Conservation (phyloP, 768 basidiomycete species). For the Amanita rimosa region DNA sequence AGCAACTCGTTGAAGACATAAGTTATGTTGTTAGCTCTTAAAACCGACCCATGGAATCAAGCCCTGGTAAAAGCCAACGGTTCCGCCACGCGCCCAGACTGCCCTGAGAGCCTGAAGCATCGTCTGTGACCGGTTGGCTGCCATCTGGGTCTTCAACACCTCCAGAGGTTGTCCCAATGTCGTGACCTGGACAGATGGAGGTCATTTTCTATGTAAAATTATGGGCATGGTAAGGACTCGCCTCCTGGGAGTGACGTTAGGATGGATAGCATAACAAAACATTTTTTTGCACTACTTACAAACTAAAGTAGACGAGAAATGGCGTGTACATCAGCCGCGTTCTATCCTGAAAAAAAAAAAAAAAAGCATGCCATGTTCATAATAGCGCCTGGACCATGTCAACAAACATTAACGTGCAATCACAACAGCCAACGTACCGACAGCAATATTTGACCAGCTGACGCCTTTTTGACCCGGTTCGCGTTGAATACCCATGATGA, state of each 20-base stretch:
- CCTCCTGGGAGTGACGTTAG: conserved; percentile 43
- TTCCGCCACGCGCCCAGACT: conserved; percentile 89
- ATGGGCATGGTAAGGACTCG: conserved; percentile 25
- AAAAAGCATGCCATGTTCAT: conserved; percentile 86
- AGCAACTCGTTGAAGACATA: background rate
- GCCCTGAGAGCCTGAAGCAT: conserved; percentile 79
- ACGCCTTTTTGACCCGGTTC: conserved; percentile 89
- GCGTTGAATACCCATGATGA: conserved; percentile 66
- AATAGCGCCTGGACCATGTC: conserved; percentile 56
- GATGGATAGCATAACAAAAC: background rate
- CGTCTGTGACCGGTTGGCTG: conserved; percentile 85
- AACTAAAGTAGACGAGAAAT: conserved; percentile 2
- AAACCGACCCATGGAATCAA: conserved; percentile 90
- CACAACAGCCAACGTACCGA: conserved; percentile 46
- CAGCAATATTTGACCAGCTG: conserved; percentile 92
- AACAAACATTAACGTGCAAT: background rate
- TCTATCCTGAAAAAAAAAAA: background rate
- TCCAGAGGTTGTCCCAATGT: conserved; percentile 97
- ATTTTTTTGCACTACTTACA: conserved; percentile 1
- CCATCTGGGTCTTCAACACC: conserved; percentile 99
- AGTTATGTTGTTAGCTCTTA: background rate
- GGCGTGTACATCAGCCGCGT: too few relatives aligned
- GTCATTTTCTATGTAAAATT: conserved; percentile 5
- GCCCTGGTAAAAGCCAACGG: conserved; percentile 90
- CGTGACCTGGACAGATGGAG: conserved; percentile 60